phyloP scores from a whole-genome alignment of 2,329 filamentous ascomycete genomes.

The Albifimbria verrucaria region DNA sequence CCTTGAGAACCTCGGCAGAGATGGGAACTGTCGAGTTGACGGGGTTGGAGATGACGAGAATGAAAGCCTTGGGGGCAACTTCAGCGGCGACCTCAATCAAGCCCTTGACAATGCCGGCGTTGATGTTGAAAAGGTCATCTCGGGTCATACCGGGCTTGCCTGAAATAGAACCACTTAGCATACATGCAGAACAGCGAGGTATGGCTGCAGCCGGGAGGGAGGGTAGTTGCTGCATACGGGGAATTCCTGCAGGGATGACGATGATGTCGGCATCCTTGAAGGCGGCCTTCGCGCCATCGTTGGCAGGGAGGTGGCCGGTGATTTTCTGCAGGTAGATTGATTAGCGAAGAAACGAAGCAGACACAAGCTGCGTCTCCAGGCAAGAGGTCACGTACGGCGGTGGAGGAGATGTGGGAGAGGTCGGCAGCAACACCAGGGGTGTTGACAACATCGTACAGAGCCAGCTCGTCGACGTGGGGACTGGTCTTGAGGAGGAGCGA shows the following conservation, averaged over 20 bases:
- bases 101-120: slow-evolving; percentile 94
- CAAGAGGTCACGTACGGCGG: slow-evolving; percentile 55
- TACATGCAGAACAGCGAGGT: slow-evolving; percentile 9
- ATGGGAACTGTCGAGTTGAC: slow-evolving; percentile 99
- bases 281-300: slow-evolving; percentile 81
- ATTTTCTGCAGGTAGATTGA: slow-evolving; percentile 61
- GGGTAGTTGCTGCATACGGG: slow-evolving; percentile 60
- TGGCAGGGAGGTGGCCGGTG: slow-evolving; percentile 80
- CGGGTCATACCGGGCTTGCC: slow-evolving; percentile 99
- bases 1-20: slow-evolving; percentile 93
- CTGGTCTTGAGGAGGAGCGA: slow-evolving; percentile 93
- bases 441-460: slow-evolving; percentile 99
- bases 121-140: slow-evolving; percentile 99
- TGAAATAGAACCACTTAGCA: slow-evolving; percentile 34
- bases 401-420: slow-evolving; percentile 93
- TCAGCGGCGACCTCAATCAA: slow-evolving; percentile 86
- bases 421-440: slow-evolving; percentile 94
- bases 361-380: slow-evolving; percentile 7
- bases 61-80: slow-evolving; percentile 85
- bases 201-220: slow-evolving; percentile 2
- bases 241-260: slow-evolving; percentile 96
- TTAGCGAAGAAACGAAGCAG: slow-evolving; percentile 15
- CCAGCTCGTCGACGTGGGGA: slow-evolving; percentile 84
- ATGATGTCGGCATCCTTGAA: slow-evolving; percentile 94
- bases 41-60: slow-evolving; percentile 98